These are phyloP conservation scores for Aspergillus texensis DNA, from an alignment of 2,329 filamentous ascomycete genomes.

Conservation along the genomic window DNA sequence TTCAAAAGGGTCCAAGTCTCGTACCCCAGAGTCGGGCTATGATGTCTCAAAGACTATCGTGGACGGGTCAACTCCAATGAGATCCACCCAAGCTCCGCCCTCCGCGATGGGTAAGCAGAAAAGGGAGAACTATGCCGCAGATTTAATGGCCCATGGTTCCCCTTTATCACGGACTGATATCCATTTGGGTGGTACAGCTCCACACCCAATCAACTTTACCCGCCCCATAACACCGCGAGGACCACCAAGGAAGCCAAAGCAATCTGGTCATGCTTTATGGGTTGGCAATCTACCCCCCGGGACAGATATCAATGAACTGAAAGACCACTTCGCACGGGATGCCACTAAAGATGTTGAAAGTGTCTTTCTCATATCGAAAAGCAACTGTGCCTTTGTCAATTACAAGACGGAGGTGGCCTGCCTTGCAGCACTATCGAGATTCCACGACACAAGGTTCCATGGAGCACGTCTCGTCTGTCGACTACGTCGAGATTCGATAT, in stretches of 20 bases:
- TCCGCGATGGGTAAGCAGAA: constrained; percentile 27
- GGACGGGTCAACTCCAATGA: constrained; percentile 39
- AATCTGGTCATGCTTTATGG: constrained; percentile 88
- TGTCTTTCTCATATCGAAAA: constrained; percentile 92
- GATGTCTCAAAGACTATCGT: constrained; percentile 42
- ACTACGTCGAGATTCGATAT: constrained; percentile 62
- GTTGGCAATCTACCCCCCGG: constrained; percentile 90
- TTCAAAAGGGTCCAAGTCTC: not conserved
- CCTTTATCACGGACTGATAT: not conserved
- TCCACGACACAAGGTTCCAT: constrained; percentile 89
- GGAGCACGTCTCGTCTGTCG: constrained; percentile 84
- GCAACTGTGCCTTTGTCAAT: constrained; percentile 96
- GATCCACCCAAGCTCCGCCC: constrained; percentile 17
- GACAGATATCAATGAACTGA: constrained; percentile 79
- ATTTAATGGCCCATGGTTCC: not conserved
- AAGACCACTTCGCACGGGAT: constrained; percentile 84
- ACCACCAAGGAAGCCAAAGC: constrained; percentile 67
- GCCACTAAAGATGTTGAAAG: constrained; percentile 77
- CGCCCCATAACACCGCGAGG: constrained; percentile 53
- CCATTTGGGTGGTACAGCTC: constrained; percentile 18
- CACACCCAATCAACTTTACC: constrained; percentile 9
- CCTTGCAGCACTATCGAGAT: constrained; percentile 73
- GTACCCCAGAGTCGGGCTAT: constrained; percentile 23
- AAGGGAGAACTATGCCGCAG: not conserved
- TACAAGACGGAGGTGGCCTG: constrained; percentile 82